phyloP scores from a whole-genome alignment of 2,329 filamentous ascomycete species.

The Bimuria novae-zelandiae region DNA sequence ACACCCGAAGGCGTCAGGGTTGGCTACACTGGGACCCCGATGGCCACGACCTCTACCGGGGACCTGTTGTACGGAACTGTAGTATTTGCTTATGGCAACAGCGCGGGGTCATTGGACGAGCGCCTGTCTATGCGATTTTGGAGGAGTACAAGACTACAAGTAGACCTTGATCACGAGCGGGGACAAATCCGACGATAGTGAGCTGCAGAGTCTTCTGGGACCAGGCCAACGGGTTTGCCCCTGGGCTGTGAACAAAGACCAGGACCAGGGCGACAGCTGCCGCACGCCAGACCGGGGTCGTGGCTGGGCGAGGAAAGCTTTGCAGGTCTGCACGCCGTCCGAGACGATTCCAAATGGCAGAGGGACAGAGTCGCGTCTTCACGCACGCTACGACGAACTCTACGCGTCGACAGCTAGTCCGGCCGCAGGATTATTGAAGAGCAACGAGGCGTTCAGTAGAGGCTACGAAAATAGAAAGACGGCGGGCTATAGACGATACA shows the following conservation, averaged over 20 bases:
- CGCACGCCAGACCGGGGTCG: conserved; percentile 40
- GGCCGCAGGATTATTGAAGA: conserved; percentile 31
- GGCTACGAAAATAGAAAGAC: conserved; percentile 30
- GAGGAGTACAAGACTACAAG: conserved; percentile 22
- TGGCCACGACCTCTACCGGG: conserved; percentile 27
- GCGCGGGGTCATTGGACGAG: conserved; percentile 24
- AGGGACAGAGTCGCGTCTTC: conserved; percentile 25
- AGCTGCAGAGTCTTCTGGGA: conserved; percentile 32
- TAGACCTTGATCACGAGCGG: conserved; percentile 18
- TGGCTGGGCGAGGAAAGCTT: conserved; percentile 30
- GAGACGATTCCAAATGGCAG: conserved; percentile 32
- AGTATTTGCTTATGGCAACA: conserved; percentile 27
- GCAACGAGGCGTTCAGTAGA: conserved; percentile 28
- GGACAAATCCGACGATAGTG: conserved; percentile 31
- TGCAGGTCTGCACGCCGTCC: conserved; percentile 21
- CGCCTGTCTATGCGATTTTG: conserved; percentile 21
- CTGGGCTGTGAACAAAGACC: conserved; percentile 24
- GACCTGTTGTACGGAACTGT: conserved; percentile 37
- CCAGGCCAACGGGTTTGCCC: conserved; percentile 32
- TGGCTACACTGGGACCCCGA: conserved; percentile 13
- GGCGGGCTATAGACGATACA: not conserved
- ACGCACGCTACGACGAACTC: conserved; percentile 18
- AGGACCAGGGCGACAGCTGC: conserved; percentile 39
- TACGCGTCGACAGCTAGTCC: conserved; percentile 25
- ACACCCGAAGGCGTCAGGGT: conserved; percentile 24